phyloP scores from a whole-genome alignment of 2,329 filamentous ascomycete species.

The Remersonia thermophila region DNA sequence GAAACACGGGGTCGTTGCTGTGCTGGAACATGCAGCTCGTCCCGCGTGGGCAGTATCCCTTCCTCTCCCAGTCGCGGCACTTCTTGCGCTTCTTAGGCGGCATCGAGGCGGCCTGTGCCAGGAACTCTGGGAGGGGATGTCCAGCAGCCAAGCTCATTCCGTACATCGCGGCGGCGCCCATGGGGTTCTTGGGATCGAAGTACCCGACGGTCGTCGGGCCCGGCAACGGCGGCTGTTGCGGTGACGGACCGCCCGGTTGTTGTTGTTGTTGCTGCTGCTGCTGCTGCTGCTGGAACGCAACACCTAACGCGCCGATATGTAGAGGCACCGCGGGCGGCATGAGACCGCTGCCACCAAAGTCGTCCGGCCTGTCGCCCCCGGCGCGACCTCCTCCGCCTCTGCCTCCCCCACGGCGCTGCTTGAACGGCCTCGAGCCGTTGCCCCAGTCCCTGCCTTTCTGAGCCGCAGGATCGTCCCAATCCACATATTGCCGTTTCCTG shows the following conservation, averaged over 20 bases:
- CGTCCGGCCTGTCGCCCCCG: slow-evolving; percentile 18
- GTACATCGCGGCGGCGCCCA: slow-evolving; percentile 4
- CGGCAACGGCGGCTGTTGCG: background rate
- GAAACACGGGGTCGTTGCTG: slow-evolving; percentile 37
- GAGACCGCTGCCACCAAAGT: background rate
- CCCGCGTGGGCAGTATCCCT: slow-evolving; percentile 59
- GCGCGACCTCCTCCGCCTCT: slow-evolving; percentile 34
- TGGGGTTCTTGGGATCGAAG: slow-evolving; percentile 7
- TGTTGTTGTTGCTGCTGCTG: no score
- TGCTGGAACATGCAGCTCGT: slow-evolving; percentile 59
- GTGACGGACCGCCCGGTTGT: no score
- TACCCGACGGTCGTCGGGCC: slow-evolving; percentile 6
- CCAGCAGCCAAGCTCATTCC: slow-evolving; percentile 7
- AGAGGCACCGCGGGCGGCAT: no score
- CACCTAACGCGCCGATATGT: no score
- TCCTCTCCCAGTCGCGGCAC: slow-evolving; percentile 60
- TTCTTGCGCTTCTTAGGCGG: slow-evolving; percentile 31
- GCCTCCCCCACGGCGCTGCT: slow-evolving; percentile 37
- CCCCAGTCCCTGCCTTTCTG: slow-evolving; percentile 18
- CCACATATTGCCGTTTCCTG: slow-evolving; percentile 44
- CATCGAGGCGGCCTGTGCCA: background rate
- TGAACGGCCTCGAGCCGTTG: slow-evolving; percentile 38
- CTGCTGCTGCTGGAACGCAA: no score
- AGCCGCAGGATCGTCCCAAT: slow-evolving; percentile 32
- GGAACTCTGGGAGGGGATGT: slow-evolving; percentile 7